A percentile compares a stretch with the other conserved stretches of the same genome.
phyloP scores from a whole-genome alignment of 768 basidiomycete genomes.

The Lyophyllum semitale region DNA sequence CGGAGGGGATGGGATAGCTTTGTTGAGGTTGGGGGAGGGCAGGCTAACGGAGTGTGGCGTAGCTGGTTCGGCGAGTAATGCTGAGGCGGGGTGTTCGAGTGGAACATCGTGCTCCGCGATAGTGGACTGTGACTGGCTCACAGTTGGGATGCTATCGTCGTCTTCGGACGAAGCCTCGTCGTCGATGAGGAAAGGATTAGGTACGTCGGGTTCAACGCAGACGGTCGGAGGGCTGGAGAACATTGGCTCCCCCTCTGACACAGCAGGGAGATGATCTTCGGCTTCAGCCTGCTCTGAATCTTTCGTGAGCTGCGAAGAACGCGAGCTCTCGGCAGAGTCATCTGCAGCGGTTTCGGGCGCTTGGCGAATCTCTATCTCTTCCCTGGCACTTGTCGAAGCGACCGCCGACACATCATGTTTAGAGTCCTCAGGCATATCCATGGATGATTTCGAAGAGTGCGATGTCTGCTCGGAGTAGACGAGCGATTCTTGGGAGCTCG shows the following conservation, averaged over 20 bases:
- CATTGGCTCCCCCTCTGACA: conserved; percentile 20
- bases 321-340: conserved; percentile 4
- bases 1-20: conserved; percentile 53
- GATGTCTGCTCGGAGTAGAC: conserved; percentile 1
- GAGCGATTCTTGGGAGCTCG: conserved; percentile 13
- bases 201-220: conserved; percentile 48
- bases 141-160: conserved; percentile 21
- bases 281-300: neutral
- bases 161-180: conserved; percentile 47
- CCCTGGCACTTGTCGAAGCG: neutral
- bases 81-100: conserved; percentile 35
- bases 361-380: neutral
- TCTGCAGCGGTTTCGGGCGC: neutral
- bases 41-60: conserved; percentile 22
- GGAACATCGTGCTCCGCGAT: conserved; percentile 44
- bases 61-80: conserved; percentile 22
- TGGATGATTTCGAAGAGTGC: conserved; percentile 8
- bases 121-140: conserved; percentile 34
- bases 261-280: neutral
- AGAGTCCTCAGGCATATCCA: neutral
- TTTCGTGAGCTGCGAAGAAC: neutral
- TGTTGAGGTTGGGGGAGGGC: conserved; percentile 47
- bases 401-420: neutral
- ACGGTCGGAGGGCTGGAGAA: conserved; percentile 29
- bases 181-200: conserved; percentile 66